Evolutionary conservation across 2,329 filamentous ascomycete species (phyloP).

Genomic region (Capronia coronata): DNA sequence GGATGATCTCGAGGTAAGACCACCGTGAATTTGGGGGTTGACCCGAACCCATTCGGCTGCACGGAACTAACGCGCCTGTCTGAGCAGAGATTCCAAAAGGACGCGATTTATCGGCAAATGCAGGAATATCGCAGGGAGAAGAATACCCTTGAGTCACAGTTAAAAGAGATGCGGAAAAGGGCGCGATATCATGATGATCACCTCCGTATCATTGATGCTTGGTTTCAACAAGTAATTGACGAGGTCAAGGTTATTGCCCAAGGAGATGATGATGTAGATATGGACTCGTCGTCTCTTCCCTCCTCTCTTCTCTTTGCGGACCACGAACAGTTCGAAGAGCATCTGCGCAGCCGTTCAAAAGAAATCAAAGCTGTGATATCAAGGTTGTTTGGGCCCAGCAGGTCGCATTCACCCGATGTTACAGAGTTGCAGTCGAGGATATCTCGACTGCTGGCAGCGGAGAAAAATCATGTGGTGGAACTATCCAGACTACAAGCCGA

Average conservation of each 20-base stretch:
- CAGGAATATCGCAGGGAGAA: constrained; percentile 94
- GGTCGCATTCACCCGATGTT: constrained; percentile 57
- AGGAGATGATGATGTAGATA: constrained; percentile 27
- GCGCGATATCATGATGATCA: constrained; percentile 86
- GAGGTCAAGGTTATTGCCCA: constrained; percentile 37
- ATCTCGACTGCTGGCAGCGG: constrained; percentile 65
- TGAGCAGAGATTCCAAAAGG: constrained; percentile 77
- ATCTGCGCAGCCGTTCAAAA: constrained; percentile 68
- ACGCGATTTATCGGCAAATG: constrained; percentile 96
- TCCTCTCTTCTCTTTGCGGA: constrained; percentile 52
- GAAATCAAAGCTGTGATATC: constrained; percentile 70
- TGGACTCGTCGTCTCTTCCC: constrained; percentile 39
- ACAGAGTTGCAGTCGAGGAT: constrained; percentile 68
- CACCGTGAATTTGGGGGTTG: constrained; percentile 26
- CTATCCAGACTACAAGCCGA: constrained; percentile 69
- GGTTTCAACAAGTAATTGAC: constrained; percentile 80
- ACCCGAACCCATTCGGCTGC: not conserved
- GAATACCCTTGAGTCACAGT: constrained; percentile 67
- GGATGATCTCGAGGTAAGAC: constrained; percentile 66
- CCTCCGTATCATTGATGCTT: constrained; percentile 79
- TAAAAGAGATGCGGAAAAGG: constrained; percentile 73
- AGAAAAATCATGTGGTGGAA: constrained; percentile 74
- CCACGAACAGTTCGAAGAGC: constrained; percentile 62
- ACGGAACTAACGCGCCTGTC: constrained; percentile 6
- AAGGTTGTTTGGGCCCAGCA: constrained; percentile 52